A percentile compares a stretch with the other conserved stretches of the same genome.
Conservation (phyloP, 2,329 filamentous ascomycete genomes). For the Nakataea oryzae region DNA sequence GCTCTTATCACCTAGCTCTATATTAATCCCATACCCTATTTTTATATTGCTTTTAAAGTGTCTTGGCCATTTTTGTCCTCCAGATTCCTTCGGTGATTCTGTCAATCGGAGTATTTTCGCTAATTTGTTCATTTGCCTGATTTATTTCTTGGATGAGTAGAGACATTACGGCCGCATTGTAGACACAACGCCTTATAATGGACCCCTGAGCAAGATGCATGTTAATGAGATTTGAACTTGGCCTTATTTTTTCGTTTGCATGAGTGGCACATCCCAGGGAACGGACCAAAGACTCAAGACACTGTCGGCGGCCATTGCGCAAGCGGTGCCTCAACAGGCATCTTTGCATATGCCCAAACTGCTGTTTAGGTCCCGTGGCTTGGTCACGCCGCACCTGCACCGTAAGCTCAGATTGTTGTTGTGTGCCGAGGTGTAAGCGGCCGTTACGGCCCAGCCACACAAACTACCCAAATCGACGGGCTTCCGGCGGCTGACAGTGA, state of each 20-base stretch:
- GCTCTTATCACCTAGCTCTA: neutral
- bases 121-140: neutral
- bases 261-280: too few species aligned
- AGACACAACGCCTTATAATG: neutral
- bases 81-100: neutral
- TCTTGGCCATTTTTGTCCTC: constrained; percentile 4
- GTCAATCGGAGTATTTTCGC: constrained; percentile 7
- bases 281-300: too few species aligned
- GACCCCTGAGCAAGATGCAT: too few species aligned
- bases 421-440: too few species aligned
- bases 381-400: too few species aligned
- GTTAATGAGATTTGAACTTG: too few species aligned
- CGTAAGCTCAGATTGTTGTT: too few species aligned
- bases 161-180: neutral
- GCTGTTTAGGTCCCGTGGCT: neutral
- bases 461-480: too few species aligned
- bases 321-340: too few species aligned
- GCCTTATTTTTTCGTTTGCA: too few species aligned
- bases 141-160: neutral
- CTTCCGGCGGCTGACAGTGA: neutral
- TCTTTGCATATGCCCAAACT: neutral
- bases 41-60: neutral
- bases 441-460: too few species aligned
- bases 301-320: too few species aligned
- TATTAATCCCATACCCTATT: neutral